Evolutionary conservation across 2,329 filamentous ascomycete genomes (phyloP).

Genomic region (Neonectria punicea): DNA sequence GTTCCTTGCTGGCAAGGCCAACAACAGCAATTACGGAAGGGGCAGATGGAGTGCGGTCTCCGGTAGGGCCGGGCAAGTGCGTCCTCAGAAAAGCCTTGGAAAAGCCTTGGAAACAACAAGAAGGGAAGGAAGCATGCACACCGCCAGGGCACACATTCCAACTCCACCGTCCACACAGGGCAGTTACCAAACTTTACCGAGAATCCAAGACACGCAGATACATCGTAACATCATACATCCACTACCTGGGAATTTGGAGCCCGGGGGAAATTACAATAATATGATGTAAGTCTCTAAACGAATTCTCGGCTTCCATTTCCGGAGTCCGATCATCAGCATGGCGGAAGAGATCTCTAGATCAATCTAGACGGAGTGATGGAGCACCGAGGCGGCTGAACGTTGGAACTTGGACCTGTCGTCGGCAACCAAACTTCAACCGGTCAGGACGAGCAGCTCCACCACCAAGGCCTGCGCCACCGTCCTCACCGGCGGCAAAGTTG

Average conservation of each 20-base stretch:
- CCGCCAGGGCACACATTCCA: constrained; percentile 1
- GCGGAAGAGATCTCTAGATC: background rate
- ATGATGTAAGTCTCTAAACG: background rate
- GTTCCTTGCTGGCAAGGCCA: constrained; percentile 16
- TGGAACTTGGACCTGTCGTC: constrained; percentile 1
- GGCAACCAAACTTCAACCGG: constrained; percentile 15
- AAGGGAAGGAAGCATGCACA: constrained; percentile 8
- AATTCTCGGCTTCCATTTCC: background rate
- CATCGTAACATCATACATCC: background rate
- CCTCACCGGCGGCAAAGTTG: constrained; percentile 7
- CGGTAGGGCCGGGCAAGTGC: constrained; percentile 2
- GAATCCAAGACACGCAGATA: background rate
- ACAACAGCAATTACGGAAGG: constrained; percentile 1
- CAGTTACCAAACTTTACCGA: constrained; percentile 1
- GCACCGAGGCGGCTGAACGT: background rate
- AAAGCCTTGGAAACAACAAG: constrained; percentile 5
- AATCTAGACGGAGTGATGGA: constrained; percentile 10
- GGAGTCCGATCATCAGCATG: background rate
- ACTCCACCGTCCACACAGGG: constrained; percentile 6
- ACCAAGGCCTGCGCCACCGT: constrained; percentile 18
- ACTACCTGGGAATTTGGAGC: background rate
- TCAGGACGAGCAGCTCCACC: constrained; percentile 17
- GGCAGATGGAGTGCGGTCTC: background rate
- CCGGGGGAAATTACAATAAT: background rate
- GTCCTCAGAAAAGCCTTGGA: background rate